phyloP scores from a whole-genome alignment of 208 protist species.

The Borovskyia barvae region DNA sequence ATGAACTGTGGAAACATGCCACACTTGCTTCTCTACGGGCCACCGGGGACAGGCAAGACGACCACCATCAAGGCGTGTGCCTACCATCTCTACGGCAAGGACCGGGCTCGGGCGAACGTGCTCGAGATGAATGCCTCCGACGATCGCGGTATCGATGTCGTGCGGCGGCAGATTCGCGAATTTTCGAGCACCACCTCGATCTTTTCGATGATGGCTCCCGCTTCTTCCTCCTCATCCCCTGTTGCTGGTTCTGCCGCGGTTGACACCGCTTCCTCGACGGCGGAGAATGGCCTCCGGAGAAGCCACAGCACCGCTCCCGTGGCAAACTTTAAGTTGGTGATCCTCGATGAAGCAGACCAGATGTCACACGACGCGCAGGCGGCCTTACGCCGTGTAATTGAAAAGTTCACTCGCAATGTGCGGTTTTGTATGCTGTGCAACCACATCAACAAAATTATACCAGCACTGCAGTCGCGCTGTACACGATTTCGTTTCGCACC shows the following conservation, averaged over 20 bases:
- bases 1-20: conserved; percentile 94
- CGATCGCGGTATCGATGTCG: conserved; percentile 98
- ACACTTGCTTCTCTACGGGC: conserved; percentile 98
- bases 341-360: conserved; percentile 99
- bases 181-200: conserved; percentile 97
- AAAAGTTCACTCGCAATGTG: conserved; percentile 97
- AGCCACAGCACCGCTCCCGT: conserved; percentile 1
- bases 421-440: conserved; percentile 99
- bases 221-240: too few relatives aligned
- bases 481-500: conserved; percentile 98
- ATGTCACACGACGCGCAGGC: conserved; percentile 98
- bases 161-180: conserved; percentile 97
- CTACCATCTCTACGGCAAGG: conserved; percentile 92
- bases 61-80: conserved; percentile 90
- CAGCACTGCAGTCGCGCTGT: conserved; percentile 96
- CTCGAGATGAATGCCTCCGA: conserved; percentile 99
- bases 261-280: not conserved
- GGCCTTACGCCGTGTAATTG: conserved; percentile 98
- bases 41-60: conserved; percentile 93
- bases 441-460: conserved; percentile 97
- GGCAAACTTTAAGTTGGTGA: conserved; percentile 95
- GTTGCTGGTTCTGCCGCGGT: too few relatives aligned
- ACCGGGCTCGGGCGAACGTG: conserved; percentile 81
- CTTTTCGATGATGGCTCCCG: conserved; percentile 64
- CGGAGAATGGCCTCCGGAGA: not conserved